These are phyloP conservation scores for Fusarium cicatricum DNA, from an alignment of 2,329 filamentous ascomycete species.

Conservation along the genomic window DNA sequence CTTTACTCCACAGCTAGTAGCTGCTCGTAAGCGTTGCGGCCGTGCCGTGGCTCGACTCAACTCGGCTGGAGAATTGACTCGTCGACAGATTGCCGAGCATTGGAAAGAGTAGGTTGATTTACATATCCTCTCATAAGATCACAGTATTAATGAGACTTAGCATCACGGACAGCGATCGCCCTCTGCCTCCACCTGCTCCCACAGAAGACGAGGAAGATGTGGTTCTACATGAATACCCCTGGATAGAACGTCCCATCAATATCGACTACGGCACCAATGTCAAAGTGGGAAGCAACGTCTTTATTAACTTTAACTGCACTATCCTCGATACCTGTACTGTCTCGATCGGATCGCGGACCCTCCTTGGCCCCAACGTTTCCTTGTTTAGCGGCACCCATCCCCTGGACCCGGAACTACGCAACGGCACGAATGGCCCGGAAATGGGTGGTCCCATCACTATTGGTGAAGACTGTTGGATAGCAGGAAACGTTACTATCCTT, in stretches of 20 bases:
- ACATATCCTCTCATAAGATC: not conserved
- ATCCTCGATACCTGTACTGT: constrained; percentile 82
- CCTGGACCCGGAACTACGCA: constrained; percentile 75
- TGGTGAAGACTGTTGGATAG: constrained; percentile 84
- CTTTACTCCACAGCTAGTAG: constrained; percentile 73
- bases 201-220: constrained; percentile 70
- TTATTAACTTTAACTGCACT: constrained; percentile 76
- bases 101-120: constrained; percentile 71
- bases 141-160: constrained; percentile 50
- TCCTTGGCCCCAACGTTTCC: constrained; percentile 80
- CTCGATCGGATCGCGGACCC: constrained; percentile 76
- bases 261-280: constrained; percentile 84
- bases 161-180: constrained; percentile 67
- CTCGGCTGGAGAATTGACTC: constrained; percentile 63
- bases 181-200: constrained; percentile 66
- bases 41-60: constrained; percentile 72
- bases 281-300: constrained; percentile 70
- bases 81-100: constrained; percentile 70
- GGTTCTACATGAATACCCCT: constrained; percentile 70
- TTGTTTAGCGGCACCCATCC: constrained; percentile 82
- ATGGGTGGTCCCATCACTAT: constrained; percentile 76
- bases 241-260: constrained; percentile 73
- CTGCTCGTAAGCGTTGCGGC: constrained; percentile 69
- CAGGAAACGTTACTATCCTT: constrained; percentile 74
- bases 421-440: constrained; percentile 80